Base-by-base conservation (phyloP, 495 filamentous ascomycete genomes). In the Podospora conica region DNA sequence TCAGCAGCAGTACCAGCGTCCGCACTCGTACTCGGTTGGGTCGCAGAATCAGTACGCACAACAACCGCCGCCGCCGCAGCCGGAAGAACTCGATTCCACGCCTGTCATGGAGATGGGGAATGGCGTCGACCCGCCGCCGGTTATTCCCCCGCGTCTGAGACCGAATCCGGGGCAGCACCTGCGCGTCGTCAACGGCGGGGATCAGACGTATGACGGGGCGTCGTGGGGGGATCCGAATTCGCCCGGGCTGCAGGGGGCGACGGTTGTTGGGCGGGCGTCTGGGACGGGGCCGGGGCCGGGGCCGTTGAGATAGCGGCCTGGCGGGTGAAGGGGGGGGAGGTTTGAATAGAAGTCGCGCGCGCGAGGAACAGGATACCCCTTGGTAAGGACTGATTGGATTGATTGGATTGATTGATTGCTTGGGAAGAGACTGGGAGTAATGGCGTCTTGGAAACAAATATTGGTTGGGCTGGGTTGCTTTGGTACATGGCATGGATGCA, bases 71-170 rank as follows among this genome's bases (percentile, higher is more conserved):
- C 18, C 58, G 1, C 58, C 27, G 20, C 58, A 22, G 23, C 61
- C 61, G 21, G 48, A 53, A 21, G 61, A 63, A 53, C 40, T 63
- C 48, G 61, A 63, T 12, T 24, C 48, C 3, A 55, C 53, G 27
- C 48, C 40, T 5, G 25, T 28, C 24, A n/a, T 63, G 48, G 61
- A 63, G 40, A 48, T 48, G 40, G 40, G 40, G n/a, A n/a, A 0
- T 3, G 40, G 40, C 5, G 40, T 7, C 6, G 40, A 48, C 2
- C 40, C 40, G 11, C 40, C 40, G 40, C 18, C n/a, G 40, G n/a
- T 48, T n/a, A 48, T 48, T n/a, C 40, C 40, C 15, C 40, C 18
- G 15, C 40, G 40, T 1, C 9, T 48, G 40, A 15, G 40, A 8
- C 40, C 40, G 5, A 48, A 12, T 5, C 33, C 15, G 15, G 4